Conservation (phyloP, 1,284 basidiomycete genomes). For the Apiotrichum sp. region DNA sequence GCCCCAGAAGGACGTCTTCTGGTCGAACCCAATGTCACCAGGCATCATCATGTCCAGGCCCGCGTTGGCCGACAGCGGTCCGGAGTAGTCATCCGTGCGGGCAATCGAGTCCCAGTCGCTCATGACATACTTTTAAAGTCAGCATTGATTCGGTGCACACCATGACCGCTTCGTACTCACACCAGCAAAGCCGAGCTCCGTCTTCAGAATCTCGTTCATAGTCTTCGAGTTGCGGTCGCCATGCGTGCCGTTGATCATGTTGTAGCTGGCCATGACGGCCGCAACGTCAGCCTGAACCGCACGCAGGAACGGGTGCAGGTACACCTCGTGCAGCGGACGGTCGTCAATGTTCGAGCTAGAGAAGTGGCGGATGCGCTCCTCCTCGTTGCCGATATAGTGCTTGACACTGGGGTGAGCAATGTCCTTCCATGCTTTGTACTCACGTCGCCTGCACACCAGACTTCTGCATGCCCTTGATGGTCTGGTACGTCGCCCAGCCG, state of each 20-base stretch:
- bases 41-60: slow-evolving; percentile 51
- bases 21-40: slow-evolving; percentile 17
- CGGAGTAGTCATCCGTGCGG: slow-evolving; percentile 5
- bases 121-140: slow-evolving; percentile 16
- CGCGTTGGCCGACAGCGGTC: slow-evolving; percentile 6
- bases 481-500: slow-evolving; percentile 63
- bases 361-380: slow-evolving; percentile 22
- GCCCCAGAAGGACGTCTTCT: slow-evolving; percentile 12
- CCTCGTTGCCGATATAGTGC: slow-evolving; percentile 27
- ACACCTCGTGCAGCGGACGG: slow-evolving; percentile 24
- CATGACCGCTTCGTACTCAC: no score
- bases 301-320: slow-evolving; percentile 53
- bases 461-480: slow-evolving; percentile 65
- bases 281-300: slow-evolving; percentile 65
- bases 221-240: slow-evolving; percentile 59
- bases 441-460: slow-evolving; percentile 58
- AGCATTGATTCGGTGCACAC: no score
- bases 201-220: slow-evolving; percentile 65
- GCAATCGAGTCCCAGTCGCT: slow-evolving; percentile 31
- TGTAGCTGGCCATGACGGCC: slow-evolving; percentile 68
- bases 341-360: slow-evolving; percentile 23
- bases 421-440: slow-evolving; percentile 1
- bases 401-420: slow-evolving; percentile 6
- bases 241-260: slow-evolving; percentile 57
- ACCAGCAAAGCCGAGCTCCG: slow-evolving; percentile 59